Evolutionary conservation across 2,329 filamentous ascomycete genomes (phyloP), one percentile per base, ranked within the genome.

Genomic region (Apiospora saccharicola): DNA sequence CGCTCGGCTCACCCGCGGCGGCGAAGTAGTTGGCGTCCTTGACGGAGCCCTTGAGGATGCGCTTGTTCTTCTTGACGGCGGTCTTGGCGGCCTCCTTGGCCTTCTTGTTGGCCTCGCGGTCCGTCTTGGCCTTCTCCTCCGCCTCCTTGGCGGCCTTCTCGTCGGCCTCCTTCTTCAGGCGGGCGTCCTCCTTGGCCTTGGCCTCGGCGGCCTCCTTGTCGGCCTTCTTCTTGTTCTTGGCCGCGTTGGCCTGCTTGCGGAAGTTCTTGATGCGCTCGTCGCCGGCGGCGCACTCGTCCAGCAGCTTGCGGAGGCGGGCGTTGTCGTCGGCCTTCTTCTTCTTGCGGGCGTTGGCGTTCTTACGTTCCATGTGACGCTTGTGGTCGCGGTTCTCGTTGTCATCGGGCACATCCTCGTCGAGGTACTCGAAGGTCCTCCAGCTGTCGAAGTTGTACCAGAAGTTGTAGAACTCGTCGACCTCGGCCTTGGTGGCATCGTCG

Each of bases 321-420:
- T 93, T 97, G 85, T 99, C 97, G 88, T 99, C 96, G 37, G 92
- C 94, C 95, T 99, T 99, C 90, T 95, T 97, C 95, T 99, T 99
- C 86, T 96, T 97, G 83, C 96, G 94, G 53, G 95, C 92, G 82
- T 98, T 98, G 86, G 93, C 91, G 86, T 99, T 99, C 92, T 99
- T 99, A 83, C 95, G 93, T 88, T 99, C 96, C 78, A 96, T 92
- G 85, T 99, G 96, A 72, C 96, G 94, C 89, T 98, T 98, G 88
- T 99, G 96, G 86, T 98, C 96, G 83, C 96, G 95, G 88, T 95
- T 98, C 87, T 98, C 96, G 83, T 96, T 98, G 88, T 99, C 96
- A 80, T 99, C 96, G 53, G 96, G 96, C 43, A 99, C 96, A 81
- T 99, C 96, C 87, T 99, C 96, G 81, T 99, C 96, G 73, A 97